Conservation (phyloP, 306 rosid genomes). For the Citrullus mucosospermus region DNA sequence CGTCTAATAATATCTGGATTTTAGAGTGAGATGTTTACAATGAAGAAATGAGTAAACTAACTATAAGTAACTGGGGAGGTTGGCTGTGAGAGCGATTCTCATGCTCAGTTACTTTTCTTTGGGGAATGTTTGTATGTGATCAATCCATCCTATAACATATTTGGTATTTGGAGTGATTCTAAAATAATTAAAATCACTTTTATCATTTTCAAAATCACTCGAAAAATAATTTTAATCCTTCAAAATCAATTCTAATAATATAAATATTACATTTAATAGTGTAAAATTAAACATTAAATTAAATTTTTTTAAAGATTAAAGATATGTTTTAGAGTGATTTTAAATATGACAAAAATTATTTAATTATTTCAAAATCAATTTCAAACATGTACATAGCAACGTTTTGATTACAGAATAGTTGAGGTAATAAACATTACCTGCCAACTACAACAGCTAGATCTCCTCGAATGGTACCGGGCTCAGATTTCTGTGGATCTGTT, state of each 20-base stretch:
- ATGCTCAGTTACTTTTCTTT: not conserved
- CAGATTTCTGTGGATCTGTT: constrained; percentile 95
- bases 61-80: not conserved
- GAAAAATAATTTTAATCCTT: too few relatives aligned
- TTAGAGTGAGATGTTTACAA: not conserved
- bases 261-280: too few relatives aligned
- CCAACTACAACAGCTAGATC: constrained; percentile 94
- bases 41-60: not conserved
- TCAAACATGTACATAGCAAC: too few relatives aligned
- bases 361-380: too few relatives aligned
- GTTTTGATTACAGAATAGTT: not conserved
- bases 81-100: not conserved
- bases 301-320: too few relatives aligned
- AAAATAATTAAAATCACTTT: too few relatives aligned
- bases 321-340: too few relatives aligned
- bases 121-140: not conserved
- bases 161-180: too few relatives aligned
- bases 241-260: too few relatives aligned
- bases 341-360: too few relatives aligned
- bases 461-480: constrained; percentile 92
- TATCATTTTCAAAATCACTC: too few relatives aligned
- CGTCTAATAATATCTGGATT: not conserved
- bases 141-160: not conserved
- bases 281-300: too few relatives aligned
- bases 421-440: constrained; percentile 36